A percentile compares a stretch with the other conserved stretches of the same genome.
These are phyloP conservation scores for Rhinocladiella mackenziei DNA, from an alignment of 2,329 filamentous ascomycete genomes.

Conservation along the genomic window DNA sequence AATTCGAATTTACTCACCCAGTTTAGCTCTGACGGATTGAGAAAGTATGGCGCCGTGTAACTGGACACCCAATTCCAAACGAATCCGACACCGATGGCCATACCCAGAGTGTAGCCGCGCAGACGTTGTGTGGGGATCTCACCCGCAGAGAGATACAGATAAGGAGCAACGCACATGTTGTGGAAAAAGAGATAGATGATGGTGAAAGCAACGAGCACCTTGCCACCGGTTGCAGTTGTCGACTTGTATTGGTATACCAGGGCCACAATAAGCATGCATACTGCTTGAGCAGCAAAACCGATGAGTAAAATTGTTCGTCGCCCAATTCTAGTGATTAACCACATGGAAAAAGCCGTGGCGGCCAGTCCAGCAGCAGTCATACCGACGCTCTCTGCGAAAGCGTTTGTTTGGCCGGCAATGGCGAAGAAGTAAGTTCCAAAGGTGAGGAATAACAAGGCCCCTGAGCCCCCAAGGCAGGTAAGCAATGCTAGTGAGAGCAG, in stretches of 20 bases:
- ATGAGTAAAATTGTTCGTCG: constrained; percentile 44
- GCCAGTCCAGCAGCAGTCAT: constrained; percentile 48
- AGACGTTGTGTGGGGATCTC: constrained; percentile 55
- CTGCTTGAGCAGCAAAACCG: constrained; percentile 34
- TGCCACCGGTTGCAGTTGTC: constrained; percentile 41
- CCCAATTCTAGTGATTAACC: constrained; percentile 46
- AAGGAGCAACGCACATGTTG: constrained; percentile 44
- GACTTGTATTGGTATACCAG: constrained; percentile 4
- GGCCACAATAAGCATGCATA: constrained; percentile 11
- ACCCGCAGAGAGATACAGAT: constrained; percentile 55
- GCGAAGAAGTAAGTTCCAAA: constrained; percentile 35
- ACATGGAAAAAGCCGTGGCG: constrained; percentile 48
- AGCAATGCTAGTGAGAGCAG: constrained; percentile 47
- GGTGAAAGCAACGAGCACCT: constrained; percentile 35
- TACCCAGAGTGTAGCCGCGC: constrained; percentile 54
- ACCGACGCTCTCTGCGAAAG: constrained; percentile 50
- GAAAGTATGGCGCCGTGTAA: constrained; percentile 58
- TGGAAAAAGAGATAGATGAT: constrained; percentile 38
- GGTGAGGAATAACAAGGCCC: constrained; percentile 49
- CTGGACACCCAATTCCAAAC: constrained; percentile 54
- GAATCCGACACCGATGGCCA: constrained; percentile 52
- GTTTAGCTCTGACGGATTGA: constrained; percentile 50
- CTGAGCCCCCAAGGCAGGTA: constrained; percentile 50
- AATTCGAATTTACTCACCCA: constrained; percentile 39
- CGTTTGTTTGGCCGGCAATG: constrained; percentile 42